A percentile compares a stretch with the other conserved stretches of the same genome.
phyloP scores from a whole-genome alignment of 345 rosid genomes.

The Eucalyptus sp. region DNA sequence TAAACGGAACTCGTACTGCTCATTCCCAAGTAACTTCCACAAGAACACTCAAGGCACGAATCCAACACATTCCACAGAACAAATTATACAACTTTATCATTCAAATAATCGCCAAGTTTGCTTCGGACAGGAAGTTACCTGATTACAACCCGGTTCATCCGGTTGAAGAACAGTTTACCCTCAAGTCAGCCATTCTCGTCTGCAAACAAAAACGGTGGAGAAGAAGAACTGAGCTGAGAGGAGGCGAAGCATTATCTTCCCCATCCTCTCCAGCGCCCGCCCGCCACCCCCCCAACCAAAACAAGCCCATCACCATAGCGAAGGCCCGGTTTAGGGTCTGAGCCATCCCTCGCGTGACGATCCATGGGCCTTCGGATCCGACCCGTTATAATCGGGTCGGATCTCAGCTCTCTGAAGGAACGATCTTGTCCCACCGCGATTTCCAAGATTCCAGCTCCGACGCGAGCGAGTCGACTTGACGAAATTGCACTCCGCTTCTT shows the following conservation, averaged over 20 bases:
- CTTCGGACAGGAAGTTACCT: not conserved
- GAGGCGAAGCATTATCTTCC: not conserved
- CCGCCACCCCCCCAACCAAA: accelerated
- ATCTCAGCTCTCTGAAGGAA: not conserved
- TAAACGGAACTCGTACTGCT: not conserved
- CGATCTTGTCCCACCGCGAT: not conserved
- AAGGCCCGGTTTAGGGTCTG: not conserved
- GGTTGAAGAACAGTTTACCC: not conserved
- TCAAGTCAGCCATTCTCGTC: not conserved
- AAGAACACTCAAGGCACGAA: not conserved
- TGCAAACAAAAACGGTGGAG: not conserved
- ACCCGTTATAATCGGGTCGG: not conserved
- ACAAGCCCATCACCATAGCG: not conserved
- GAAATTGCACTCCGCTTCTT: not conserved
- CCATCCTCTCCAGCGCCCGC: no score
- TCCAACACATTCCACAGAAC: not conserved
- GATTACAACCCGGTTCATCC: not conserved
- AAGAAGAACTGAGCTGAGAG: not conserved
- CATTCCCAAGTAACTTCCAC: not conserved
- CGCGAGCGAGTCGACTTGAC: not conserved
- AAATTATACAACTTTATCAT: not conserved
- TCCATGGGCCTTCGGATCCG: not conserved
- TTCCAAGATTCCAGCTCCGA: not conserved
- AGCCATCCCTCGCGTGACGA: not conserved
- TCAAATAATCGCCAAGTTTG: not conserved